These are phyloP conservation scores for Zasmidium cellare DNA, from an alignment of 2,329 filamentous ascomycete species.

Conservation along the genomic window DNA sequence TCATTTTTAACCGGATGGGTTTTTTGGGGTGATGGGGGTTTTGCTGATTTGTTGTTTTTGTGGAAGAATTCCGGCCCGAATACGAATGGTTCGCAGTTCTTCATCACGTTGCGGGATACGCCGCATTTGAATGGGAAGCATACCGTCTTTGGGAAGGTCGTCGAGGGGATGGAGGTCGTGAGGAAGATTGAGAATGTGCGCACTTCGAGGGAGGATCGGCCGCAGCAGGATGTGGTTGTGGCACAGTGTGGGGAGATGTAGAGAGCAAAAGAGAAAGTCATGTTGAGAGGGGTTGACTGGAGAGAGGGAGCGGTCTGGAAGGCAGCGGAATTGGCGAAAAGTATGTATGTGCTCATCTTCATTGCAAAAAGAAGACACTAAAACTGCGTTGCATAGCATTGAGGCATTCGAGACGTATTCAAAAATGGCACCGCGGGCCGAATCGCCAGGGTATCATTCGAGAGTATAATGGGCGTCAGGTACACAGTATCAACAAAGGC, in stretches of 20 bases:
- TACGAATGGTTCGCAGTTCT: slow-evolving; percentile 95
- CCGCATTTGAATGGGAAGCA: slow-evolving; percentile 91
- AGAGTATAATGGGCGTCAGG: background rate
- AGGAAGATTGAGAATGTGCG: slow-evolving; percentile 89
- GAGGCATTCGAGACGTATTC: too few relatives aligned
- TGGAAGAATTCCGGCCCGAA: slow-evolving; percentile 92
- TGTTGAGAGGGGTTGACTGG: too few relatives aligned
- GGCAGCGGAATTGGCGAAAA: background rate
- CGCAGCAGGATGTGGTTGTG: slow-evolving; percentile 74
- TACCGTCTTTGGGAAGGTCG: slow-evolving; percentile 89
- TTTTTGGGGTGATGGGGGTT: background rate
- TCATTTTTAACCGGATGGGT: too few relatives aligned
- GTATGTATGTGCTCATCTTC: background rate
- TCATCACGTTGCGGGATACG: slow-evolving; percentile 87
- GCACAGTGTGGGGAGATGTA: slow-evolving; percentile 93
- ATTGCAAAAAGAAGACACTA: too few relatives aligned
- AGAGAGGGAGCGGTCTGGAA: background rate
- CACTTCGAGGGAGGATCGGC: slow-evolving; percentile 80
- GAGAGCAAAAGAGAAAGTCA: too few relatives aligned
- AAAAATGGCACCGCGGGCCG: background rate
- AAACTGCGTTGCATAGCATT: too few relatives aligned
- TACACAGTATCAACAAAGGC: background rate
- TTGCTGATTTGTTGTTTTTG: too few relatives aligned
- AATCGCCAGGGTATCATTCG: background rate
- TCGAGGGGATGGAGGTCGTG: slow-evolving; percentile 87